Evolutionary conservation across 495 filamentous ascomycete species (phyloP), one percentile per base, ranked within the genome.

Genomic region (Viridothelium virens): DNA sequence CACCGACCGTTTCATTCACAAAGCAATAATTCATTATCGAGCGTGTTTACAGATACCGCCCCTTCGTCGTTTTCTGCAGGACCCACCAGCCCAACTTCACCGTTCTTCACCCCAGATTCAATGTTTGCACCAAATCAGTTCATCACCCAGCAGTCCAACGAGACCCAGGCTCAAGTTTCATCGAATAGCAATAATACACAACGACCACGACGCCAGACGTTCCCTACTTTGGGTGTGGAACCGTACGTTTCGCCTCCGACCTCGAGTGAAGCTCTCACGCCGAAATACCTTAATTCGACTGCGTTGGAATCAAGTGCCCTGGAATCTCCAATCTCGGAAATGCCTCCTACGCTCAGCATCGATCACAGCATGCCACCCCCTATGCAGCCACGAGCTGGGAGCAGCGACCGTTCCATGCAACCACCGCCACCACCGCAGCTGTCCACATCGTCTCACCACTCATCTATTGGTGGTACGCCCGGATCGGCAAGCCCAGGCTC

Each of bases 181-280:
- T 79, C 81, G 16, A 79, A 79, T 62, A 79, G 73, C 62, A 80
- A 80, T 67, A 81, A 81, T 65, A 87, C 86, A 70, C 85, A 89
- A 68, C 84, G 92, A 41, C 92, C 90, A 36, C 85, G 94, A 74
- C 95, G 92, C 76, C 92, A 96, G 76, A 97, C 94, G 0, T 94
- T 96, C 64, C 92, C 94, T 36, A 76, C 89, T 63, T 75, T 79
- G 46, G 77, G 70, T 2, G 66, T 86, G 39, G 89, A 94, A 70
- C 82, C 90, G 4, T 87, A 89, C 71, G 84, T 91, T 70, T 85
- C 88, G 50, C 82, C 85, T 64, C 76, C 86, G 31, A 80, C 86
- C 61, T 76, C 80, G 2, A 80, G 83, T 12, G 89, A 91, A 47
- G 81, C 86, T 9, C 70, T 87, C 41, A 86, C 84, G 25, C 84